phyloP scores from a whole-genome alignment of 2,329 filamentous ascomycete species.

The Colletotrichum musae region DNA sequence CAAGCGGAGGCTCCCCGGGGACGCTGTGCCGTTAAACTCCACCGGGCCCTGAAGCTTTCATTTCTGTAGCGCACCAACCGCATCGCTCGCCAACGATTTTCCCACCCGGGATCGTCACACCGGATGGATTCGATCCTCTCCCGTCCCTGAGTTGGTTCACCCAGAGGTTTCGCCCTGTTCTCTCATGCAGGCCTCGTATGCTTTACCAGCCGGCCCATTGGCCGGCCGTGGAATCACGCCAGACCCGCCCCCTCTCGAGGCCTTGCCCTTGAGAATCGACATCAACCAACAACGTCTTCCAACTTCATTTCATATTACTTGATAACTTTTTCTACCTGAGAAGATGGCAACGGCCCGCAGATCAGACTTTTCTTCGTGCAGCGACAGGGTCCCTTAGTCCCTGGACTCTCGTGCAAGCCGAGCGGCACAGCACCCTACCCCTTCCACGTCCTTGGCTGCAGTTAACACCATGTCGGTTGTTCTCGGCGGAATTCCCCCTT shows the following conservation, averaged over 20 bases:
- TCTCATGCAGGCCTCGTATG: not conserved
- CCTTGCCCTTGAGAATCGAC: not conserved
- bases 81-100: not conserved
- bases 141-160: not conserved
- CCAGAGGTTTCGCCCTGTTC: not conserved
- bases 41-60: not conserved
- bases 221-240: not conserved
- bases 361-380: constrained; percentile 14
- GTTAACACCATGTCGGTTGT: not conserved
- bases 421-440: constrained; percentile 8
- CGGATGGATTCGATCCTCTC: not conserved
- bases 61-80: constrained; percentile 22
- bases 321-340: not conserved
- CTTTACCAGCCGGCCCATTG: not conserved
- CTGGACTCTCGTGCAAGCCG: constrained; percentile 6
- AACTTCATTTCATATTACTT: not conserved
- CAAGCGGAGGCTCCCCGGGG: constrained; percentile 14
- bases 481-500: constrained; percentile 6
- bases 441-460: not conserved
- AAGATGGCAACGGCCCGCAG: not conserved
- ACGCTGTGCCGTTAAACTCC: constrained; percentile 23
- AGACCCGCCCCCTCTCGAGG: not conserved
- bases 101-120: not conserved
- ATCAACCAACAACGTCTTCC: too few species aligned
- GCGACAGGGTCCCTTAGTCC: not conserved